These are phyloP conservation scores for Lipomyces anomalus DNA, from an alignment of 805 yeast genomes.

Conservation along the genomic window DNA sequence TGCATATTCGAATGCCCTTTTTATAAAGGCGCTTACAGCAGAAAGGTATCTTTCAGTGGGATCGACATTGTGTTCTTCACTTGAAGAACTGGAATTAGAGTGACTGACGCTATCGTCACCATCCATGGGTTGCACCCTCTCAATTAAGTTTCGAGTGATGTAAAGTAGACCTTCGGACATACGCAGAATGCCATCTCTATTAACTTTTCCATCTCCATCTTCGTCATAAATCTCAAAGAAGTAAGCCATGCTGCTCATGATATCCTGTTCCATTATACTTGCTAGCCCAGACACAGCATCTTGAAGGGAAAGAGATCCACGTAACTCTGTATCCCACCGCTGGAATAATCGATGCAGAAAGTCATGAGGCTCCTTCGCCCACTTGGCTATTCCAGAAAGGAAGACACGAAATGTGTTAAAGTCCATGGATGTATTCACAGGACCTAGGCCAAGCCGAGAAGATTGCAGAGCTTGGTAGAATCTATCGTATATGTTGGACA, in stretches of 20 bases:
- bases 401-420: slow-evolving; percentile 65
- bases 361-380: slow-evolving; percentile 46
- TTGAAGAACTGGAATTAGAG: too few relatives aligned
- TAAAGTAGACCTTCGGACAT: slow-evolving; percentile 82
- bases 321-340: slow-evolving; percentile 59
- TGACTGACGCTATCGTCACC: too few relatives aligned
- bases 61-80: too few relatives aligned
- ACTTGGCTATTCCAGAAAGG: slow-evolving; percentile 73
- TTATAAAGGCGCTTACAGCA: slow-evolving; percentile 81
- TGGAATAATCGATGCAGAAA: slow-evolving; percentile 61
- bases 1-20: slow-evolving; percentile 89
- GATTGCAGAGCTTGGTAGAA: slow-evolving; percentile 72
- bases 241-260: slow-evolving; percentile 71
- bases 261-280: slow-evolving; percentile 59
- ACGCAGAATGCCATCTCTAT: slow-evolving; percentile 71
- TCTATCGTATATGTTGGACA: slow-evolving; percentile 75
- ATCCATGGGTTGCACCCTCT: too few relatives aligned
- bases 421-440: slow-evolving; percentile 58
- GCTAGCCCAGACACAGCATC: slow-evolving; percentile 73
- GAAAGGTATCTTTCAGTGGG: too few relatives aligned
- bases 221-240: slow-evolving; percentile 73
- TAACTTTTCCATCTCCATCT: slow-evolving; percentile 53
- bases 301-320: slow-evolving; percentile 53
- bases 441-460: slow-evolving; percentile 43
- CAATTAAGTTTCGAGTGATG: slow-evolving; percentile 61